A percentile compares a stretch with the other conserved stretches of the same genome.
These are phyloP conservation scores for Kodamaea kakaduensis DNA, from an alignment of 805 yeast species.

Conservation along the genomic window DNA sequence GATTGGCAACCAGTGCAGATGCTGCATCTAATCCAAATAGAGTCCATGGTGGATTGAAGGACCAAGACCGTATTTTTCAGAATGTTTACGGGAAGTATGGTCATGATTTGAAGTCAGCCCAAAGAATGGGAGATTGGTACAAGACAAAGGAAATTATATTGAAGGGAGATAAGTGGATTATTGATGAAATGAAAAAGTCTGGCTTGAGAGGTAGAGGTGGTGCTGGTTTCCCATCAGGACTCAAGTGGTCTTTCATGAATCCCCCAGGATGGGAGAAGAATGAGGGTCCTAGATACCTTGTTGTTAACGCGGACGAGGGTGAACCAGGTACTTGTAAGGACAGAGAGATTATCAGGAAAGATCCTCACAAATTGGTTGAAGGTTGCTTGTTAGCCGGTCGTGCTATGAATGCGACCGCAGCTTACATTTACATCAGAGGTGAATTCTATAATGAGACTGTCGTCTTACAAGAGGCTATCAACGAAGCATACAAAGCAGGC, in stretches of 20 bases:
- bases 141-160: constrained; percentile 80
- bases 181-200: constrained; percentile 78
- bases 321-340: constrained; percentile 95
- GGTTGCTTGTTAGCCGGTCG: constrained; percentile 89
- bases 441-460: constrained; percentile 83
- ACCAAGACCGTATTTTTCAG: constrained; percentile 84
- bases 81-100: constrained; percentile 76
- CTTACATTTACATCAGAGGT: constrained; percentile 86
- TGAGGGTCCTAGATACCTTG: constrained; percentile 82
- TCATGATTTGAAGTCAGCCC: constrained; percentile 66
- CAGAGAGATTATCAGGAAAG: constrained; percentile 85
- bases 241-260: constrained; percentile 91
- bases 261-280: constrained; percentile 95
- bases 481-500: constrained; percentile 82
- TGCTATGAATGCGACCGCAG: constrained; percentile 92
- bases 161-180: constrained; percentile 88
- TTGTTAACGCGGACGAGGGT: constrained; percentile 91
- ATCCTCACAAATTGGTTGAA: constrained; percentile 87
- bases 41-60: constrained; percentile 70
- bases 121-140: constrained; percentile 86
- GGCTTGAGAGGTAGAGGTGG: constrained; percentile 92
- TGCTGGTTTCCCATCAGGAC: constrained; percentile 89
- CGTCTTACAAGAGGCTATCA: constrained; percentile 72
- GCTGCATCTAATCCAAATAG: constrained; percentile 48
- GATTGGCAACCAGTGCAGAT: constrained; percentile 46